These are phyloP conservation scores for Leishmania tarentolae DNA, from an alignment of 208 protist species.

Conservation along the genomic window DNA sequence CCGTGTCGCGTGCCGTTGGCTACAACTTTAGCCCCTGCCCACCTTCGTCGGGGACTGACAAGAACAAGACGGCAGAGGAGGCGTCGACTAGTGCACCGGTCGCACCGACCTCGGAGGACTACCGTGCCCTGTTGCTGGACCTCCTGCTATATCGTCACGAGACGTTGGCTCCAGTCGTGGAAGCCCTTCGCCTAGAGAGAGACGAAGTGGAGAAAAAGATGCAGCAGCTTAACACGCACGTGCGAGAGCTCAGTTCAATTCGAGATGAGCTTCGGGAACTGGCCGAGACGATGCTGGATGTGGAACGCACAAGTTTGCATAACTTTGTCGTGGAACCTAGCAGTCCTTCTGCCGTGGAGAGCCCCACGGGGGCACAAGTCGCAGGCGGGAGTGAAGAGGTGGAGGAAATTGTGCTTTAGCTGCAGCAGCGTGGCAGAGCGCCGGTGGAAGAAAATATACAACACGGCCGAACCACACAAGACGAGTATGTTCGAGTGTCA, in stretches of 20 bases:
- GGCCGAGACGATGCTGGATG: constrained; percentile 17
- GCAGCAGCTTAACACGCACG: constrained; percentile 50
- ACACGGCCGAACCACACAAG: neutral
- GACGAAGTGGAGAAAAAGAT: constrained; percentile 44
- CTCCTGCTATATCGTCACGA: constrained; percentile 78
- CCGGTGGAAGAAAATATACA: neutral
- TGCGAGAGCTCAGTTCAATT: constrained; percentile 56
- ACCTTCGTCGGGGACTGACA: neutral
- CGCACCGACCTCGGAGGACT: constrained; percentile 43
- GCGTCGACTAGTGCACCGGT: neutral
- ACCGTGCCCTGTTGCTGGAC: constrained; percentile 72
- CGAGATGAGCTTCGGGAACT: constrained; percentile 78
- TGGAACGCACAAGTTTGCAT: constrained; percentile 24
- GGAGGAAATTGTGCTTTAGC: constrained; percentile 16
- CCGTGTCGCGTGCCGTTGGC: neutral
- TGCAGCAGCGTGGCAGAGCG: neutral
- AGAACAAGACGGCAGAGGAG: neutral
- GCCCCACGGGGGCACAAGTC: neutral
- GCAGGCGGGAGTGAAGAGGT: neutral
- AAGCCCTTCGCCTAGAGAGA: constrained; percentile 60
- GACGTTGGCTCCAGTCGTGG: constrained; percentile 62
- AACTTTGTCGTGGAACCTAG: constrained; percentile 1
- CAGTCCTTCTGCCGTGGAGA: neutral
- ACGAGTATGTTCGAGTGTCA: neutral
- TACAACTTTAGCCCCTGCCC: neutral